These are phyloP conservation scores for Aspergillus ustus DNA, from an alignment of 2,329 filamentous ascomycete species.

Conservation along the genomic window DNA sequence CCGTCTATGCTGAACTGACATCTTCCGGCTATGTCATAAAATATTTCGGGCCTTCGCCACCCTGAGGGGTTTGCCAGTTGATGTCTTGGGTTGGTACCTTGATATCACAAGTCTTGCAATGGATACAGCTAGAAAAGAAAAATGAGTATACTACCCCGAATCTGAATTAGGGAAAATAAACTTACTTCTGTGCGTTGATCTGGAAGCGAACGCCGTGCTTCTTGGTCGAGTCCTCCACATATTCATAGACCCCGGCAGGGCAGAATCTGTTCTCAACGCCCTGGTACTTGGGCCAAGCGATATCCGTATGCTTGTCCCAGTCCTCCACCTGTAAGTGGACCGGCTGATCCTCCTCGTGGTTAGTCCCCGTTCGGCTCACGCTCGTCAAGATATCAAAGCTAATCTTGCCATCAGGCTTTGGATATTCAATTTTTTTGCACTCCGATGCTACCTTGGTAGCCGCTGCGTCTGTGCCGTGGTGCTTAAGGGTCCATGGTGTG, in stretches of 20 bases:
- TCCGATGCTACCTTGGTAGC: constrained; percentile 79
- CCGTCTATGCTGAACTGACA: background rate
- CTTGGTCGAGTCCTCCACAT: constrained; percentile 89
- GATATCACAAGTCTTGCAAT: constrained; percentile 99
- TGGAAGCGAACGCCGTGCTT: constrained; percentile 90
- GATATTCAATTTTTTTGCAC: constrained; percentile 89
- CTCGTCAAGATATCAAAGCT: constrained; percentile 96
- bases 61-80: constrained; percentile 94
- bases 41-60: constrained; percentile 76
- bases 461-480: constrained; percentile 76
- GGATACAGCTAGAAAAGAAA: constrained; percentile 74
- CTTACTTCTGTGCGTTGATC: constrained; percentile 97
- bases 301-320: constrained; percentile 86
- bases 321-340: constrained; percentile 94
- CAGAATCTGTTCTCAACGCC: constrained; percentile 97
- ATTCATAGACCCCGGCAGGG: constrained; percentile 96
- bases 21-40: constrained; percentile 56
- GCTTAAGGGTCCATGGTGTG: constrained; percentile 89
- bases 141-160: constrained; percentile 21
- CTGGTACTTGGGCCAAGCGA: constrained; percentile 85
- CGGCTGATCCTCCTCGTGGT: constrained; percentile 98
- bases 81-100: constrained; percentile 97
- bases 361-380: constrained; percentile 92
- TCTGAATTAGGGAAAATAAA: constrained; percentile 30
- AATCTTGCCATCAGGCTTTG: constrained; percentile 93